Evolutionary conservation across 768 basidiomycete genomes (phyloP).

Genomic region (Serendipita vermifera): DNA sequence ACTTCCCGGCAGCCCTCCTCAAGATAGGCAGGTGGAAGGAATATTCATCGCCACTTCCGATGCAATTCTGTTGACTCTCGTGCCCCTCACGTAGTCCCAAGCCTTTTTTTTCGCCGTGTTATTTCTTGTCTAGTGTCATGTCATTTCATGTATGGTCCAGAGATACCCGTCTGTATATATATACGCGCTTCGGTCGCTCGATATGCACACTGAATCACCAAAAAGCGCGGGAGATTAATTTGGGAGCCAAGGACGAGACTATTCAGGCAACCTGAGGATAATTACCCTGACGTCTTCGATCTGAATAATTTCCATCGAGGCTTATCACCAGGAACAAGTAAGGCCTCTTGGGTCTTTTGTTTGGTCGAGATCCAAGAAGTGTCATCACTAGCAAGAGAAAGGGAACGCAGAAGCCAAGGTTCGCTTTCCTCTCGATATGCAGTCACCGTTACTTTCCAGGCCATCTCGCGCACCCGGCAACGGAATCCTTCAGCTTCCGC

Average conservation of each 20-base stretch:
- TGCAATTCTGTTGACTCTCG: neutral
- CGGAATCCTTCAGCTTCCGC: neutral
- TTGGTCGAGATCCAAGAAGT: neutral
- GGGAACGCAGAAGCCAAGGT: neutral
- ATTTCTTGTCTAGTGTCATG: no score
- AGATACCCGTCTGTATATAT: no score
- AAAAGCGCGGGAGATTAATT: no score
- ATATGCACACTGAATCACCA: no score
- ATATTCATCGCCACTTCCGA: neutral
- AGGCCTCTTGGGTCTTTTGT: neutral
- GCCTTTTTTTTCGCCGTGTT: no score
- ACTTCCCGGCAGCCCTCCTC: neutral
- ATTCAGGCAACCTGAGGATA: no score
- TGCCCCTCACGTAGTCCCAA: no score
- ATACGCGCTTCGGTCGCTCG: no score
- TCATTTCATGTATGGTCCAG: no score
- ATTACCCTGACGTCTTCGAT: neutral
- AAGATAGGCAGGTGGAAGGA: neutral
- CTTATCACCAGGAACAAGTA: neutral
- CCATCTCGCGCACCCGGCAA: neutral
- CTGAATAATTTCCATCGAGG: neutral
- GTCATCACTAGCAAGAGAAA: neutral
- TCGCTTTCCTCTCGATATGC: slow-evolving; percentile 9
- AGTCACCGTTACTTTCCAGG: slow-evolving; percentile 3
- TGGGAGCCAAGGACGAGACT: no score